Conservation (phyloP, 2,329 filamentous ascomycete species). For the Leptosphaerulina australis region DNA sequence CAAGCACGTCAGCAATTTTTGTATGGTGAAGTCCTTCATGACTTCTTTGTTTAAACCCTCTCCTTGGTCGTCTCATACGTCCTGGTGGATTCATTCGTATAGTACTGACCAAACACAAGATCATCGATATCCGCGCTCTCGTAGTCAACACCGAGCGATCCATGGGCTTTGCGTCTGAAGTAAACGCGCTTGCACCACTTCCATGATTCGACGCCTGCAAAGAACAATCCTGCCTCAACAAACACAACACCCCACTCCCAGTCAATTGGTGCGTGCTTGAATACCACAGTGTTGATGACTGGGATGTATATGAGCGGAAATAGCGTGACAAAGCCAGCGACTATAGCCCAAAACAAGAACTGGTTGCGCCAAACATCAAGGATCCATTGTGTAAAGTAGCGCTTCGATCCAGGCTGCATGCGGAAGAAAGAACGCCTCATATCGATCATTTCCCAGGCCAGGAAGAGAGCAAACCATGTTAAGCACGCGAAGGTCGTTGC, state of each 20-base stretch:
- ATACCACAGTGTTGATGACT: constrained; percentile 67
- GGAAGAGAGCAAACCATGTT: constrained; percentile 77
- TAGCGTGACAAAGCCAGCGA: constrained; percentile 53
- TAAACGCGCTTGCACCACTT: constrained; percentile 68
- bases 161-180: constrained; percentile 33
- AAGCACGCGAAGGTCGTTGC: constrained; percentile 75
- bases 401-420: constrained; percentile 68
- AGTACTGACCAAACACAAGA: constrained; percentile 15
- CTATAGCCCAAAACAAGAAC: constrained; percentile 60
- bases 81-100: constrained; percentile 1
- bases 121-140: constrained; percentile 13
- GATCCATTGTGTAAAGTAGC: constrained; percentile 63
- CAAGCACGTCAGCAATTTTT: not conserved
- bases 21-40: not conserved
- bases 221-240: constrained; percentile 65
- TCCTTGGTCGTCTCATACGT: constrained; percentile 4
- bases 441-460: constrained; percentile 79
- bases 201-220: constrained; percentile 68
- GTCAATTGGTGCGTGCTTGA: constrained; percentile 68
- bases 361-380: constrained; percentile 72
- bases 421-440: constrained; percentile 76
- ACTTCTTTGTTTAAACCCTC: not conserved
- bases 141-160: not conserved
- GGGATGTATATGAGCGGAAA: constrained; percentile 67
- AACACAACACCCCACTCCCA: constrained; percentile 76